These are phyloP conservation scores for Penstemon davidsonii DNA, from an alignment of 257 asterid genomes.

Conservation along the genomic window DNA sequence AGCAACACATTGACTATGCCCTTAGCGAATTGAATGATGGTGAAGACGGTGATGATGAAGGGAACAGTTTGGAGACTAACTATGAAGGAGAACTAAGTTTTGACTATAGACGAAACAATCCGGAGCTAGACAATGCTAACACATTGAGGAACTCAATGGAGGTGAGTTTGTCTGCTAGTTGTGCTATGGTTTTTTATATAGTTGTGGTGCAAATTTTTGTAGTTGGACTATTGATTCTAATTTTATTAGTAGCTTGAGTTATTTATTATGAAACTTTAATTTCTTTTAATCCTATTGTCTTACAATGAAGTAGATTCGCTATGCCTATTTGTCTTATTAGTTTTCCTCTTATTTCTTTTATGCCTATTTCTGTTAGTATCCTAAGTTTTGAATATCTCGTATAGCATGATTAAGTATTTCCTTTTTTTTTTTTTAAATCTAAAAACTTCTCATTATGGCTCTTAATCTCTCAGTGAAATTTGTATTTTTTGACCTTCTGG, in stretches of 20 bases:
- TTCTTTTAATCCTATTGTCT: neutral
- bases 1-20: conserved; percentile 78
- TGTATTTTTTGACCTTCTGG: neutral
- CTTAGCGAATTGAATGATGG: conserved; percentile 58
- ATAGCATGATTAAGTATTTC: neutral
- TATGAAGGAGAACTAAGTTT: conserved; percentile 75
- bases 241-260: conserved; percentile 10
- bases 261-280: conserved; percentile 1
- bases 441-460: conserved; percentile 17
- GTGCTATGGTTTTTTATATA: conserved; percentile 3
- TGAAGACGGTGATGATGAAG: conserved; percentile 48
- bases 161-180: conserved; percentile 45
- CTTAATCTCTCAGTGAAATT: neutral
- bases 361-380: neutral
- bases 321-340: neutral
- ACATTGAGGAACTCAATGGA: conserved; percentile 61
- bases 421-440: neutral
- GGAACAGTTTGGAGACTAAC: conserved; percentile 50
- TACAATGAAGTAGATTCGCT: neutral
- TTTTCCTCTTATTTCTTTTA: neutral
- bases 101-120: conserved; percentile 59
- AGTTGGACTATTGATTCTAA: conserved; percentile 15
- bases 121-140: conserved; percentile 50
- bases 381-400: neutral
- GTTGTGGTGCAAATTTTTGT: conserved; percentile 1